phyloP scores from a whole-genome alignment of 352 stramenopile genomes.

The Pythium plurisporium region DNA sequence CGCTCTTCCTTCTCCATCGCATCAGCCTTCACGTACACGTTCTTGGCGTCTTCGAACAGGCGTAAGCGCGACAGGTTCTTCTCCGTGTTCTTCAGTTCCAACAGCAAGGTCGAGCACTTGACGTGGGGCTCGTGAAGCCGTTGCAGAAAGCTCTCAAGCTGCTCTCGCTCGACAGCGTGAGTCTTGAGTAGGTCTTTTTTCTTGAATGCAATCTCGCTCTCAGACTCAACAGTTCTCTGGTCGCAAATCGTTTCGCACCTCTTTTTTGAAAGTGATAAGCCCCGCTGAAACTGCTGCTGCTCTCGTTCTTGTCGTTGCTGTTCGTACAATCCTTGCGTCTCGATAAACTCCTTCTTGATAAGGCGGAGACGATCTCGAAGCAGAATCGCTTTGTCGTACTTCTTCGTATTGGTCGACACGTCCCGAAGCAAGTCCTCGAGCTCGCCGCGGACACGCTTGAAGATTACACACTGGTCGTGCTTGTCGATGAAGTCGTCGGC shows the following conservation, averaged over 20 bases:
- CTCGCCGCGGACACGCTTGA: conserved; percentile 52
- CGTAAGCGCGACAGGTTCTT: conserved; percentile 52
- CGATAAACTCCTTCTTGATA: conserved; percentile 67
- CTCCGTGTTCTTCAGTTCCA: conserved; percentile 72
- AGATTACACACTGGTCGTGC: conserved; percentile 70
- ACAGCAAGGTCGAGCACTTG: conserved; percentile 67
- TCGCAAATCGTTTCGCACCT: conserved; percentile 35
- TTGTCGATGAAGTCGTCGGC: conserved; percentile 60
- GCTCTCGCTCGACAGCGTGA: conserved; percentile 48
- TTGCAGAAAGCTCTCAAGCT: conserved; percentile 58
- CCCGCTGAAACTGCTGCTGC: conserved; percentile 40
- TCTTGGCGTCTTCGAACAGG: conserved; percentile 74
- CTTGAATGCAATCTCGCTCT: conserved; percentile 44
- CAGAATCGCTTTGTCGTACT: conserved; percentile 67
- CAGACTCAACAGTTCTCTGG: conserved; percentile 19
- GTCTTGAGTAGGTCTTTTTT: conserved; percentile 53
- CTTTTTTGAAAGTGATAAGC: conserved; percentile 34
- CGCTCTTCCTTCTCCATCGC: conserved; percentile 61
- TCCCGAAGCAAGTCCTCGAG: conserved; percentile 54
- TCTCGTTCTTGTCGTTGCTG: conserved; percentile 43
- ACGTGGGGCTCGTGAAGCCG: conserved; percentile 51
- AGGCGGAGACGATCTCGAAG: conserved; percentile 52
- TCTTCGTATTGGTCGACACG: conserved; percentile 50
- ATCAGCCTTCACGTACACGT: conserved; percentile 51
- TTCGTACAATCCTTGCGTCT: conserved; percentile 64